Base-by-base conservation (phyloP, 2,329 filamentous ascomycete species). In the Trichoderma sp. region DNA sequence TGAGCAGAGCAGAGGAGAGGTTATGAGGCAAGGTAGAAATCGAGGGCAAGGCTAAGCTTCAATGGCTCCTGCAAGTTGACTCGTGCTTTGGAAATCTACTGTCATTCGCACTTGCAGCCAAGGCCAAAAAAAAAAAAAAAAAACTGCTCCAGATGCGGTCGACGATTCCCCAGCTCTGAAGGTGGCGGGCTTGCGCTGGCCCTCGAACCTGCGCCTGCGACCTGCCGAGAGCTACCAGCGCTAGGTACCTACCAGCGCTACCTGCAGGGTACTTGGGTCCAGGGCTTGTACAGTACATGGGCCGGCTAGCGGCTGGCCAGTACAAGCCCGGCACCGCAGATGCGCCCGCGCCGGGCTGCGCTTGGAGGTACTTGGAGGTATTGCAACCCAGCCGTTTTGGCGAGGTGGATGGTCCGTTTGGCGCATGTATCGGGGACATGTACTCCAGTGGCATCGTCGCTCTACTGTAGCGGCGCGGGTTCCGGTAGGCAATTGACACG, bases 111-210 rank as follows among this genome's bases (percentile, higher is more conserved):
- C n/a, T 24, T 49, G 18, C 21, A 49, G n/a, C 10, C 39, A n/a
- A 43, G 1, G 11, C 7, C 43, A 51, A 34, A 14, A 32, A 58
- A 10, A 51, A 34, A 14, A 32, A 58, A 10, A 30, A 61, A 30
- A 21, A 21, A n/a, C 5, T 43, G 59, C 39, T 32, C 43, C 39
- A 34, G n/a, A 46, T 51, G 49, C 46, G 16, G 54, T 51, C 30
- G 34, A 43, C 28, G 60, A 43, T 55, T 37, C 18, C 24, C 60
- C 60, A 64, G 60, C 24, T 46, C 56, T 16, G 56, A 43, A 24
- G 54, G 64, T 66, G 64, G 64, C 64, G 64, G 64, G 28, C 34
- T 59, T 58, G 64, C 52, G 30, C 64, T 24, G 51, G 64, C 54
- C 64, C 64, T 58, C 52, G 39, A 66, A 46, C 49, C 64, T 59